Base-by-base conservation (phyloP, 116 monocot genomes). In the Trichopus zeylanicus region DNA sequence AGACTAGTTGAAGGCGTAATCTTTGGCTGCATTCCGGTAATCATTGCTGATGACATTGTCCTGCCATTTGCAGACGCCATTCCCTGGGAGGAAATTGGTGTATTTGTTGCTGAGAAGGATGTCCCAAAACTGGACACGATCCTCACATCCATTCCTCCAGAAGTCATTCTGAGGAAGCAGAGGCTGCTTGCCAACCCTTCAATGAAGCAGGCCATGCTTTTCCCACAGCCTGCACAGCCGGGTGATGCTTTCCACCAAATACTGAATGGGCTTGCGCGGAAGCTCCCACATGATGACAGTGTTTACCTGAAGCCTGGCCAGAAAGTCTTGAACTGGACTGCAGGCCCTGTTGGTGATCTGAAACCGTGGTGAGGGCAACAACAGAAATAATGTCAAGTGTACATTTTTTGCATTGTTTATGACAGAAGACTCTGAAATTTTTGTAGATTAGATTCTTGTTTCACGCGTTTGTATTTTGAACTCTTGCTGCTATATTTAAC, bases 61-160 rank as follows among this genome's bases (percentile, higher is more conserved):
- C 68, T 97, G 1, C 97, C 97, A 0, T 97, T 97, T 39, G 97
- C 84, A 1, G 97, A 97, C 29, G 91, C 97, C 0, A 97, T 97
- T 32, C 97, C 97, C 0, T 97, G 97, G 97, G 97, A 97, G 57
- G 91, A 97, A n/a, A 97, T 97, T 11, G 97, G 95, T 3, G 90
- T 95, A 12, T 97, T 97, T 27, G 97, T 91, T 6, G 81, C 75
- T 0, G 97, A 97, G 61, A 67, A 87, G 58, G 91, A 97, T 46
- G 91, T 97, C 19, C 91, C 91, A 6, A 84, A 77, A n/a, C 48
- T 97, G 9, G 97, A 97, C 48, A 87, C 81, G 0, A 97, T 97
- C 39, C 74, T 97, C 28, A 91, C 91, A 29, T 87, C 86, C 0
- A 87, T 97, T 38, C 68, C 90, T 0, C 70, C 69, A 0, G 97